phyloP scores from a whole-genome alignment of 164 flowering plant species.

The Chimonanthus praecox region DNA sequence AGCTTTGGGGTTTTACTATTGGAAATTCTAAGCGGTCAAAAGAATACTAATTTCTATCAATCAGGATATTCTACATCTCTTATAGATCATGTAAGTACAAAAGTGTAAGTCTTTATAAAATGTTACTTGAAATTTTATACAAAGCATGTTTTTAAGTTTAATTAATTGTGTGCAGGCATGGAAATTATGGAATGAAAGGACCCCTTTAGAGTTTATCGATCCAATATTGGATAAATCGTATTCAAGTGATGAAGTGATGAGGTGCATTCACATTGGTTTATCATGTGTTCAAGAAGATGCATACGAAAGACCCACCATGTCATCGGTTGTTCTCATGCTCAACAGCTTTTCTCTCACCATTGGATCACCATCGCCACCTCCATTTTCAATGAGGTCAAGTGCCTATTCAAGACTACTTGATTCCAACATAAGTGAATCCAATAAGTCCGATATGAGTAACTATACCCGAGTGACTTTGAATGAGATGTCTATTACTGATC shows the following conservation, averaged over 20 bases:
- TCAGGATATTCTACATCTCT: background rate
- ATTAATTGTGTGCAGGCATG: background rate
- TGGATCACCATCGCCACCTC: background rate
- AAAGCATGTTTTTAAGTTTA: no score
- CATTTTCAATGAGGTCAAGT: background rate
- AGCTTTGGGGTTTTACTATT: slow-evolving; percentile 16
- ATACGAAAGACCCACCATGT: background rate
- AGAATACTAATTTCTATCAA: background rate
- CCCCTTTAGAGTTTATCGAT: background rate
- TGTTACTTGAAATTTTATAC: no score
- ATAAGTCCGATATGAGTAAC: no score
- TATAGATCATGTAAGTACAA: background rate
- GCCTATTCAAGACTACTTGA: no score
- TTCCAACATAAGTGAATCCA: no score
- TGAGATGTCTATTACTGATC: background rate
- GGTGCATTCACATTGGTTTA: background rate
- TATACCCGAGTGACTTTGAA: background rate
- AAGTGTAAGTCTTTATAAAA: no score
- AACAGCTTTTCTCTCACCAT: background rate
- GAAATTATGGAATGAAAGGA: background rate
- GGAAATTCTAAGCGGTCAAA: slow-evolving; percentile 13
- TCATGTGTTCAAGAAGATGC: background rate
- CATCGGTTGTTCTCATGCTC: background rate
- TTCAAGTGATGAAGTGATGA: background rate
- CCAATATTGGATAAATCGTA: background rate